Evolutionary conservation across 495 filamentous ascomycete species (phyloP), one percentile per base, ranked within the genome.

Genomic region (Podospora pseudocomata): DNA sequence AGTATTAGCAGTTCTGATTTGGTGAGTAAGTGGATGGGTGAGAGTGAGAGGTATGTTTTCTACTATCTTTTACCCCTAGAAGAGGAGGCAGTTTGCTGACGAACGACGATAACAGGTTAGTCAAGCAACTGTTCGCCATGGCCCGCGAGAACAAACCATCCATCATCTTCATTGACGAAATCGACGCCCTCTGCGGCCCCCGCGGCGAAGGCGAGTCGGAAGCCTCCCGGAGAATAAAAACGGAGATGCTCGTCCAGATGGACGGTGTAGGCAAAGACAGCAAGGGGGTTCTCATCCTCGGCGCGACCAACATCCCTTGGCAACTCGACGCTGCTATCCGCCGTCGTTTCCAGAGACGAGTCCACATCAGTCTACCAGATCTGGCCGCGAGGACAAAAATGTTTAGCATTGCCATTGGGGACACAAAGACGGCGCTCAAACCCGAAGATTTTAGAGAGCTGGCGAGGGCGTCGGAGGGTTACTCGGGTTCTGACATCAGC

Each of bases 1-100:
- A 97, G 93, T 75, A 93, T 99, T 69, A 96, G 92, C 81, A 94
- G 91, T 81, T 95, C 91, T 82, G 96, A 98, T 77, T 77, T 99
- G 80, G 96, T 98, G 34, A 94, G 90, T 67, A 99, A 99, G 77
- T 99, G 95, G 95, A 98, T 99, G 96, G 95, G 95, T 79, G 95
- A 99, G 79, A 93, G 90, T 85, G 95, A 99, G 86, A 85, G 94
- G 94, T 97, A 80, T 64, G 85, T 73, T 58, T 20, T 30, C 18
- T 59, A 15, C 39, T 18, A n/a, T 20, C 23, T 59, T 16, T 49
- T 18, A n/a, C 57, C 6, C 6, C 26, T 2, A 13, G 23, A 23
- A 23, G 23, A 23, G 23, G 23, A 23, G 23, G 23, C 23, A 23
- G 23, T 23, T 49, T 49, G 13, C 39, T 49, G 39, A 49, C 39